Evolutionary conservation across 2,329 filamentous ascomycete genomes (phyloP).

Genomic region (Orbilia javanica): DNA sequence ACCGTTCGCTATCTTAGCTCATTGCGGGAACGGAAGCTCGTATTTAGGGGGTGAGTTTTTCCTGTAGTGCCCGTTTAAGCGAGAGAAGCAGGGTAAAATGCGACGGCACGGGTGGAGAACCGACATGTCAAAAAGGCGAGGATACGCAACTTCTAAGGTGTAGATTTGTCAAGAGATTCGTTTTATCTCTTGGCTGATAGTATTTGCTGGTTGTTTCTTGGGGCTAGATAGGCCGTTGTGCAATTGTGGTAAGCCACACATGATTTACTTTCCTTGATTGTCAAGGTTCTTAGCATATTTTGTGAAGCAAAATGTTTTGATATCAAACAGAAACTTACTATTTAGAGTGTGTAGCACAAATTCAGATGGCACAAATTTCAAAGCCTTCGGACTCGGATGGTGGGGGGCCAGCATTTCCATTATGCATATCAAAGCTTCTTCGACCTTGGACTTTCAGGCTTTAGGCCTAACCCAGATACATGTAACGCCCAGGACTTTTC

Average conservation of each 20-base stretch:
- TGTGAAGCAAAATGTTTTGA: background rate
- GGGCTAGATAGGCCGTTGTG: background rate
- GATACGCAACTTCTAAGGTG: background rate
- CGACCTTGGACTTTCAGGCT: too few species aligned
- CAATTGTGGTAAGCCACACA: background rate
- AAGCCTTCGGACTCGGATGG: too few species aligned
- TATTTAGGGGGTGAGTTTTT: conserved; percentile 13
- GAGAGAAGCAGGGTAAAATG: conserved; percentile 6
- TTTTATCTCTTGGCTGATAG: background rate
- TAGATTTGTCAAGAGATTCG: too few species aligned
- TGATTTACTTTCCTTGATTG: too few species aligned
- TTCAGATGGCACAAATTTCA: too few species aligned
- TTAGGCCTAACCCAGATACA: too few species aligned
- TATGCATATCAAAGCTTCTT: too few species aligned
- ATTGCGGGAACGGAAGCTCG: conserved; percentile 15
- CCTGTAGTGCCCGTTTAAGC: conserved; percentile 27
- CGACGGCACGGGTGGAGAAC: conserved; percentile 3
- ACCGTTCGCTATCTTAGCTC: conserved; percentile 10
- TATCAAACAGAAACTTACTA: background rate
- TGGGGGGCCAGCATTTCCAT: too few species aligned
- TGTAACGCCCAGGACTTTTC: too few species aligned
- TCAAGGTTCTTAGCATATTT: too few species aligned
- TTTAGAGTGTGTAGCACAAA: background rate
- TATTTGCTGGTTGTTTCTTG: background rate
- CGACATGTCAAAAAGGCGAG: background rate